These are phyloP conservation scores for Botrytis elliptica DNA, from an alignment of 2,329 filamentous ascomycete genomes.

Conservation along the genomic window DNA sequence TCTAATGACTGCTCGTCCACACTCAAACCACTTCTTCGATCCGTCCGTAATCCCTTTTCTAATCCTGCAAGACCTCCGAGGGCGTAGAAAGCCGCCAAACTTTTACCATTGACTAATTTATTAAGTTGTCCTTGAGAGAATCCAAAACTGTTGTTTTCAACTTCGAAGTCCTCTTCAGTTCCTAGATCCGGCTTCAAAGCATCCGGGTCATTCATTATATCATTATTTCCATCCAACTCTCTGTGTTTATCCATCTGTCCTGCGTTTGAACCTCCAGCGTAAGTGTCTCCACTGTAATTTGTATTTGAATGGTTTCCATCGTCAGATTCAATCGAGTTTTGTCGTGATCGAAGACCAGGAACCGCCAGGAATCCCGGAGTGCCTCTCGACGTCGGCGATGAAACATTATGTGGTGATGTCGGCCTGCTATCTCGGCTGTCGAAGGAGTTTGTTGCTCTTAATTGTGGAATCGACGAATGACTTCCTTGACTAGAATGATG, in stretches of 20 bases:
- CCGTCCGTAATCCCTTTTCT: conserved; percentile 69
- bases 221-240: conserved; percentile 42
- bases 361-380: conserved; percentile 59
- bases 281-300: conserved; percentile 42
- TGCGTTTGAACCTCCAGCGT: conserved; percentile 42
- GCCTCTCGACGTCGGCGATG: conserved; percentile 56
- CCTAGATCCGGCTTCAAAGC: conserved; percentile 60
- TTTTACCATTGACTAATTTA: conserved; percentile 80
- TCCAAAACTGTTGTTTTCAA: conserved; percentile 68
- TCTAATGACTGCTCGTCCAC: conserved; percentile 65
- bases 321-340: conserved; percentile 63
- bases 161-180: conserved; percentile 66
- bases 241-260: conserved; percentile 43
- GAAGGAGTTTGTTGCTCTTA: conserved; percentile 54
- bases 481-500: conserved; percentile 35
- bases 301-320: conserved; percentile 49
- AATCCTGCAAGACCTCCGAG: conserved; percentile 71
- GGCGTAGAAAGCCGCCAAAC: conserved; percentile 69
- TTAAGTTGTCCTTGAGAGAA: conserved; percentile 71
- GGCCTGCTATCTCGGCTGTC: conserved; percentile 61
- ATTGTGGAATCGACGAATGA: conserved; percentile 44
- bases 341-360: conserved; percentile 60
- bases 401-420: conserved; percentile 66
- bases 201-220: conserved; percentile 53
- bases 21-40: conserved; percentile 64